Evolutionary conservation across 164 flowering plant genomes (phyloP), one percentile per base, ranked within the genome.

Genomic region (Nymphaea thermarum): DNA sequence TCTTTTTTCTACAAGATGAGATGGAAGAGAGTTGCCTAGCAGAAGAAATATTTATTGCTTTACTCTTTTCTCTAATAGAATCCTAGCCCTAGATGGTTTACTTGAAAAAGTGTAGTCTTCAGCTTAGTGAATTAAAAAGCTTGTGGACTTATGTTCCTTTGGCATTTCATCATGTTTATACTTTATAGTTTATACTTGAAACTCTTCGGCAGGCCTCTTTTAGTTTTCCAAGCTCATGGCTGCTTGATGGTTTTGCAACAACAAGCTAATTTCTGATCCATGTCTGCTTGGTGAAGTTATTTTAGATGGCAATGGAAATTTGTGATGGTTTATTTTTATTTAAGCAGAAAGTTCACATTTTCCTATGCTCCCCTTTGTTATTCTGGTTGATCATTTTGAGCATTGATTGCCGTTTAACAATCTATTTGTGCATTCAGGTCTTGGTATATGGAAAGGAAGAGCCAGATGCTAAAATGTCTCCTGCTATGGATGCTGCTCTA

Each of bases 401-500:
- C 36, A 25, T 25, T 25, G 36, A 4, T 7, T 6, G 6, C 6
- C 18, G 12, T 11, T 45, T 66, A 10, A 36, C 41, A 51, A 25
- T 42, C 3, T 67, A 36, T 8, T 63, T 36, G 67, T 63, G 3
- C 5, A 42, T 74, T 43, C 71, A 94, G 97, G 98, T 94, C 47
- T 67, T 94, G 67, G 78, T 91, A 72, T 83, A 90, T 43, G 97
- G 89, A 10, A 89, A 86, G 71, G 99, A 94, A 82, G 96, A 91
- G 65, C 94, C 84, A 61, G 97, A 88, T 44, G 79, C 86, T 36
- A 70, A 73, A 4, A 66, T 91, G n/a, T 84, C 97, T 42, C 96
- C 99, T 62, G 97, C 99, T 42, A 91, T 91, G 91, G 85, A 84
- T 82, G 99, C 95, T 51, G 87, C 77, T 6, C 51, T 91, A 11